These are phyloP conservation scores for Linum tenue DNA, from an alignment of 345 rosid genomes.

Conservation along the genomic window DNA sequence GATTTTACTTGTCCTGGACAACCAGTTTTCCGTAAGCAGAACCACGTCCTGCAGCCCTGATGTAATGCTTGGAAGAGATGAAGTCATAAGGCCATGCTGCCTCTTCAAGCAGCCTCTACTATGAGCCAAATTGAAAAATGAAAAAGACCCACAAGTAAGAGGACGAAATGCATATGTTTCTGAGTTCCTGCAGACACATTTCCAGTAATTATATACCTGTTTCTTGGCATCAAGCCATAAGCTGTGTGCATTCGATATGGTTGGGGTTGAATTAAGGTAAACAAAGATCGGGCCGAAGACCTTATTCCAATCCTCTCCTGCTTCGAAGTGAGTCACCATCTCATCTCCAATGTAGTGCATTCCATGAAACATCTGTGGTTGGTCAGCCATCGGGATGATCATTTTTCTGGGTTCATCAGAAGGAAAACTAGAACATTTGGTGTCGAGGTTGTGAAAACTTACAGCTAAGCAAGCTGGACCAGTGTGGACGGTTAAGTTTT, in stretches of 20 bases:
- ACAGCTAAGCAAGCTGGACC: slow-evolving; percentile 34
- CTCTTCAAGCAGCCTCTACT: slow-evolving; percentile 27
- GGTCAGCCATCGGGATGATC: no score
- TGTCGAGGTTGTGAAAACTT: slow-evolving; percentile 3
- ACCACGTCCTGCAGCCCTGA: slow-evolving; percentile 20
- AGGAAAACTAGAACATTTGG: neutral
- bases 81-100: slow-evolving; percentile 33
- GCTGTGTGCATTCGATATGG: slow-evolving; percentile 22
- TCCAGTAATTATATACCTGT: slow-evolving; percentile 17
- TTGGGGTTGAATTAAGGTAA: slow-evolving; percentile 32
- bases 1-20: slow-evolving; percentile 22
- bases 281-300: slow-evolving; percentile 34
- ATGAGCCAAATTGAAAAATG: slow-evolving; percentile 8
- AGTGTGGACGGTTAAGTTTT: slow-evolving; percentile 31
- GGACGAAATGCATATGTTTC: neutral
- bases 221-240: slow-evolving; percentile 33
- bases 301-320: slow-evolving; percentile 37
- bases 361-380: slow-evolving; percentile 27
- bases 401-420: neutral
- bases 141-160: neutral
- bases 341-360: slow-evolving; percentile 28
- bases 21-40: slow-evolving; percentile 26
- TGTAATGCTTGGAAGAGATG: slow-evolving; percentile 28
- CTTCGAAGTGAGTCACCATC: slow-evolving; percentile 25
- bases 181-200: neutral